Base-by-base conservation (phyloP, 495 filamentous ascomycete species). In the Penicillium mononematosum region DNA sequence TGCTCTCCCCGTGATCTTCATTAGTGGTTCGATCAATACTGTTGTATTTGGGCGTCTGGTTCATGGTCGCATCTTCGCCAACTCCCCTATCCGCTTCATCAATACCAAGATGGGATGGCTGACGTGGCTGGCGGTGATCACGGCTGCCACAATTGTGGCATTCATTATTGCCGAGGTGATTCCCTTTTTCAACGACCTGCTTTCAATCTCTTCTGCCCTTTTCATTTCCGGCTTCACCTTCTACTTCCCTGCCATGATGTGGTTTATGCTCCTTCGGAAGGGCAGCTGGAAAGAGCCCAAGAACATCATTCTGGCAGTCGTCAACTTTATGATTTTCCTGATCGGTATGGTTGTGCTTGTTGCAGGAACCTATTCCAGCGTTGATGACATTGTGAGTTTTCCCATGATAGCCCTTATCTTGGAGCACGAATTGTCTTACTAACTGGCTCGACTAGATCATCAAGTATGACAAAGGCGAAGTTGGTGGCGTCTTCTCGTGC, bases 1-100 rank as follows among this genome's bases (percentile, higher is more conserved):
- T 49, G 89, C 88, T 10, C 65, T 88, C 2, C 89, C 89, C 16
- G 86, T 90, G 51, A 85, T 90, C 66, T 86, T 88, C 68, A 87
- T 78, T 69, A 84, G 83, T 39, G 84, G 84, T 16, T 82, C 79
- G 31, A 86, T 86, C 73, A 85, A 85, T 68, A 81, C 79, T 16
- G 79, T 78, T 0, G 83, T 85, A n/a, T 76, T 81, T 27, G 78
- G 61, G 22, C 84, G 84, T 55, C 81, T 88, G 60, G 75, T 89
- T 47, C 84, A 85, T 58, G 80, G 81, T 36, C 78, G 84, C 14
- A 60, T 84, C 20, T 85, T 81, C 61, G 73, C 66, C 34, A 68
- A 79, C 67, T 80, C 78, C 14, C 67, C 82, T 56, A 75, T 78
- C 24, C 78, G 77, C 45, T 84, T 80, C 69, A 76, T 87, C 68